phyloP scores from a whole-genome alignment of 2,329 filamentous ascomycete genomes.

The Clonostachys rosea region DNA sequence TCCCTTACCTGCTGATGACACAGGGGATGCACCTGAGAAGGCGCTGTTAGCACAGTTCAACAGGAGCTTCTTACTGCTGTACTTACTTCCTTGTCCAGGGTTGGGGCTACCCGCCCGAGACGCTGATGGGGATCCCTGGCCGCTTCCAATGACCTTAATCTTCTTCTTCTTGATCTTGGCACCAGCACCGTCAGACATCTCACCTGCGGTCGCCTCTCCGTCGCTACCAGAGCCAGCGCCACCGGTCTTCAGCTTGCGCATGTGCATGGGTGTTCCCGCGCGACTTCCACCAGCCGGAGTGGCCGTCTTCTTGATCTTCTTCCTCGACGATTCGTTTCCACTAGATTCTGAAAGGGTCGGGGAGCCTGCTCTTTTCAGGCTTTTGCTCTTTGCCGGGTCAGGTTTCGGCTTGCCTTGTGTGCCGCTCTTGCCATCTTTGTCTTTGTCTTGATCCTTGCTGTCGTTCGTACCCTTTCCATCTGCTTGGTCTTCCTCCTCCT shows the following conservation, averaged over 20 bases:
- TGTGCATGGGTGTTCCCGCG: constrained; percentile 44
- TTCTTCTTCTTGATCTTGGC: constrained; percentile 53
- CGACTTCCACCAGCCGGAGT: constrained; percentile 45
- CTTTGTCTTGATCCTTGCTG: constrained; percentile 49
- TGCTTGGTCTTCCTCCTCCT: constrained; percentile 43
- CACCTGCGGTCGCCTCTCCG: constrained; percentile 65
- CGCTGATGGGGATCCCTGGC: constrained; percentile 47
- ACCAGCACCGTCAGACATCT: constrained; percentile 54
- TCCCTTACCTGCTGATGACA: constrained; percentile 20
- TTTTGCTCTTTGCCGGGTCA: constrained; percentile 40
- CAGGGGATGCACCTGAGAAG: constrained; percentile 21
- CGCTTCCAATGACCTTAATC: constrained; percentile 47
- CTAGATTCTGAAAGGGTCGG: constrained; percentile 87
- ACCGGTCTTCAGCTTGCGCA: constrained; percentile 7
- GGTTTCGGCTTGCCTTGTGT: constrained; percentile 9
- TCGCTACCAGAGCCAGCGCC: constrained; percentile 63
- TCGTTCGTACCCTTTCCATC: constrained; percentile 56
- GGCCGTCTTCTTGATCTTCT: constrained; percentile 60
- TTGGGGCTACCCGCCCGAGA: constrained; percentile 25
- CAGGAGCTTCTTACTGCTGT: neutral
- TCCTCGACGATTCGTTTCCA: constrained; percentile 83
- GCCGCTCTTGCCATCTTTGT: constrained; percentile 41
- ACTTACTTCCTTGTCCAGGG: constrained; percentile 1
- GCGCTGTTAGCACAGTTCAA: constrained; percentile 4
- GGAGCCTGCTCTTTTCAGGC: constrained; percentile 79